A percentile compares a stretch with the other conserved stretches of the same genome.
phyloP scores from a whole-genome alignment of 257 asterid species.

The Solanum bukasovii region DNA sequence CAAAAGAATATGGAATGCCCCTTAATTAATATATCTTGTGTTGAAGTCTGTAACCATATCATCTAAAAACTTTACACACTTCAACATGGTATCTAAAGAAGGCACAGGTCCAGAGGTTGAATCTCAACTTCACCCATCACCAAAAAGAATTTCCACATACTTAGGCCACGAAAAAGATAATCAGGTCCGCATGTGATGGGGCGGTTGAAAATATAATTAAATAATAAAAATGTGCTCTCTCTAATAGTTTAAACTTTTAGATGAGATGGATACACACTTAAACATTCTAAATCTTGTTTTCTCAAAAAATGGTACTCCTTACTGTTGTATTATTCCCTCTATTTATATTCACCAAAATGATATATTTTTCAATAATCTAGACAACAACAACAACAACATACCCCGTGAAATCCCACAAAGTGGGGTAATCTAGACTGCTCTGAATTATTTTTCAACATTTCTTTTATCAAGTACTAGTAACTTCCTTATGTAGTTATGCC shows the following conservation, averaged over 20 bases:
- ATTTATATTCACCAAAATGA: not conserved
- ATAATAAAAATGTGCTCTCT: not conserved
- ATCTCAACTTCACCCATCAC: not conserved
- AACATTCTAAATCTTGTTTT: not conserved
- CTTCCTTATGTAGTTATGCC: not conserved
- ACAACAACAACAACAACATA: not conserved
- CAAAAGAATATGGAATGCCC: not conserved
- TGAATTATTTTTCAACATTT: not conserved
- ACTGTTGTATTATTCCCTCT: not conserved
- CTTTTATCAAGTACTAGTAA: not conserved
- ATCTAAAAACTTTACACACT: not conserved
- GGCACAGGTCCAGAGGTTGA: not conserved
- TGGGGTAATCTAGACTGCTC: not conserved
- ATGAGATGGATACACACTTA: not conserved
- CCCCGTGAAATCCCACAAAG: not conserved
- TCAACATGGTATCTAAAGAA: not conserved
- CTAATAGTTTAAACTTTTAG: not conserved
- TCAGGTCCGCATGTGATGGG: not conserved
- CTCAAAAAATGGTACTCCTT: not conserved
- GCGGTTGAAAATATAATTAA: not conserved
- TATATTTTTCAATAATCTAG: not conserved
- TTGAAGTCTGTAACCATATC: not conserved
- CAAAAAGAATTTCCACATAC: not conserved
- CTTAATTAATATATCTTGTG: not conserved
- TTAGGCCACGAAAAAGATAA: not conserved